Evolutionary conservation across 148 eudicot species (phyloP), one percentile per base, ranked within the genome.

Genomic region (Rhododendron ferrugineum): DNA sequence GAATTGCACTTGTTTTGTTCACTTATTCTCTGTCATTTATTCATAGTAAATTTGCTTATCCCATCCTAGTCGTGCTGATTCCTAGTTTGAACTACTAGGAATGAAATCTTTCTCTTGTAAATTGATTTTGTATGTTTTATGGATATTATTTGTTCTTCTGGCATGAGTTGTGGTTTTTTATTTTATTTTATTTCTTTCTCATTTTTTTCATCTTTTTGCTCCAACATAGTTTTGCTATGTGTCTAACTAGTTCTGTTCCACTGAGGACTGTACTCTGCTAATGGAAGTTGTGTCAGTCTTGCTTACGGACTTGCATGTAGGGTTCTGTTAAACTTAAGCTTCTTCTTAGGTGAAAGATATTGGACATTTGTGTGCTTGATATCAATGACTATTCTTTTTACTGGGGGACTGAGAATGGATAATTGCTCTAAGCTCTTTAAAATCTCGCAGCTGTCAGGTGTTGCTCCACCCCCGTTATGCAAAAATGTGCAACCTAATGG

Each of bases 381-480:
- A 15, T 32, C 22, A 82, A 11, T 62, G 32, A 32, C 14, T 82
- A 64, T 62, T 40, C 46, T 26, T 52, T 5, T 76, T 8, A 52
- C 81, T 84, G 47, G 34, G 47, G 47, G 37, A 84, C n/a, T 52
- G 64, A 20, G 34, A 49, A 37, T 74, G 50, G 70, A 84, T 75
- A 30, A 74, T 72, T 82, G 88, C 76, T 77, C 82, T 88, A 16
- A 85, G 46, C 44, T 89, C 84, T 64, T 87, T 80, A 79, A 64
- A 86, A 50, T 85, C 49, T 83, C 92, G 91, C 92, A 97, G 99
- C 58, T 92, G 88, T 97, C 99, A 85, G 98, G 92, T 84, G 86
- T 92, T 81, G 95, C 93, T 87, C 99, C 99, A 79, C 98, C 99
- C 34, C 99, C 99, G 23, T 72, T 96, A 47, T 92, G 92, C 86